A percentile compares a stretch with the other conserved stretches of the same genome.
Conservation (phyloP, 2,329 filamentous ascomycete species). For the Hymenoscyphus salicellus region DNA sequence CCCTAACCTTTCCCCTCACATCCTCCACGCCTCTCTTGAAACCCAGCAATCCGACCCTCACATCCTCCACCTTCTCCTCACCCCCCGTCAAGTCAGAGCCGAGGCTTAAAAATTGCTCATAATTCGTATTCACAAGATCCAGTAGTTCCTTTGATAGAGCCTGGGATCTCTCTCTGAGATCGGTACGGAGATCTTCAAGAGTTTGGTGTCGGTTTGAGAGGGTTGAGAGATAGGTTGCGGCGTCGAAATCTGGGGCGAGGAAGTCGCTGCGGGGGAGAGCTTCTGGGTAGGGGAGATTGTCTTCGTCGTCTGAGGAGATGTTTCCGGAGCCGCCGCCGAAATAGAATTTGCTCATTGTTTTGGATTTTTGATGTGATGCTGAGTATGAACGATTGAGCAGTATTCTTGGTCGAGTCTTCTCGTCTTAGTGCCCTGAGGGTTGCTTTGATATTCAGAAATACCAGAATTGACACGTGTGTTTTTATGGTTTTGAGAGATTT, state of each 20-base stretch:
- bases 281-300: slow-evolving; percentile 80
- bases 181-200: slow-evolving; percentile 84
- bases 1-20: slow-evolving; percentile 63
- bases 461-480: too few relatives aligned
- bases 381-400: not conserved
- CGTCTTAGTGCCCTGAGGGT: not conserved
- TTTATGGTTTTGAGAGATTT: too few relatives aligned
- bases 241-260: slow-evolving; percentile 71
- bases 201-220: slow-evolving; percentile 89
- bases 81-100: slow-evolving; percentile 81
- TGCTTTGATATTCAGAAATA: too few relatives aligned
- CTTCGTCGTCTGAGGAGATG: slow-evolving; percentile 50
- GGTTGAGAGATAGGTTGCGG: slow-evolving; percentile 77
- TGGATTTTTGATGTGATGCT: not conserved
- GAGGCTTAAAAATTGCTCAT: slow-evolving; percentile 82
- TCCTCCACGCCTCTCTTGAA: slow-evolving; percentile 80
- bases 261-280: slow-evolving; percentile 83
- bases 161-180: slow-evolving; percentile 77
- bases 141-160: slow-evolving; percentile 82
- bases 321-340: slow-evolving; percentile 36
- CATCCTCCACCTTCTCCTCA: slow-evolving; percentile 86
- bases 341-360: slow-evolving; percentile 48
- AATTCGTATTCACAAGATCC: slow-evolving; percentile 93
- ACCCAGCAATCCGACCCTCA: slow-evolving; percentile 79
- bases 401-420: not conserved